Percentiles rank a stretch among this genome's conserved stretches.
phyloP scores from a whole-genome alignment of 805 yeast genomes.

The Starmerella potacharoeniae region DNA sequence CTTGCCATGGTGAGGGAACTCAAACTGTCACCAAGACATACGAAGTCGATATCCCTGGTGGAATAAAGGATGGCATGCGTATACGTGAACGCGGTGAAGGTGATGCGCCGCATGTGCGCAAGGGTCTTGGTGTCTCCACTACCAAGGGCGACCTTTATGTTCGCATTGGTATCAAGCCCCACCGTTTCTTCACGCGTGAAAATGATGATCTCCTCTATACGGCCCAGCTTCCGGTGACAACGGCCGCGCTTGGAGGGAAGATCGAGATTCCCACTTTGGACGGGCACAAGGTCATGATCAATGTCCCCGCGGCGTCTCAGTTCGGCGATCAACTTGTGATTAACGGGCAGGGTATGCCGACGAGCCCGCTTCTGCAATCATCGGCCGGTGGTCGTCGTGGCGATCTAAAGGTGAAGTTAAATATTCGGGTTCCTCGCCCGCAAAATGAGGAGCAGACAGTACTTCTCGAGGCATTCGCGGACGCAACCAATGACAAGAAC shows the following conservation, averaged over 20 bases:
- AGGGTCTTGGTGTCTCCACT: constrained; percentile 55
- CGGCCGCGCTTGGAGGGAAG: constrained; percentile 92
- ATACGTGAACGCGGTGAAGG: constrained; percentile 81
- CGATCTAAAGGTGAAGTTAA: constrained; percentile 61
- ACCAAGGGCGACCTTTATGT: constrained; percentile 72
- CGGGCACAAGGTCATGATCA: constrained; percentile 63
- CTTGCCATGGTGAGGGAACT: constrained; percentile 89
- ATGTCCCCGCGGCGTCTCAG: constrained; percentile 77
- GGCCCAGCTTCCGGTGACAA: constrained; percentile 75
- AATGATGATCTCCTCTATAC: constrained; percentile 56
- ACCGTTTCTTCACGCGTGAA: constrained; percentile 54
- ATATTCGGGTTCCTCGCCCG: constrained; percentile 63
- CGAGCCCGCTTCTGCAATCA: constrained; percentile 11
- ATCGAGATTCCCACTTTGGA: constrained; percentile 75
- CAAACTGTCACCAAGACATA: constrained; percentile 55
- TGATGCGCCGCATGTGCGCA: constrained; percentile 70
- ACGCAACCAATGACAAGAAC: constrained; percentile 64
- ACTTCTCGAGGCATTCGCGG: constrained; percentile 87
- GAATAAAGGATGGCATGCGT: constrained; percentile 76
- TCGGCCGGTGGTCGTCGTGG: constrained; percentile 50
- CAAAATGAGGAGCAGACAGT: constrained; percentile 76
- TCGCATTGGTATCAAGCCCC: constrained; percentile 66
- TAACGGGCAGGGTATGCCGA: constrained; percentile 81
- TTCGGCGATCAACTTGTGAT: constrained; percentile 60
- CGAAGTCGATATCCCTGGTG: constrained; percentile 76